Evolutionary conservation across 139 green algal species (phyloP), one percentile per base, ranked within the genome.

Genomic region (Micractinium conductrix): DNA sequence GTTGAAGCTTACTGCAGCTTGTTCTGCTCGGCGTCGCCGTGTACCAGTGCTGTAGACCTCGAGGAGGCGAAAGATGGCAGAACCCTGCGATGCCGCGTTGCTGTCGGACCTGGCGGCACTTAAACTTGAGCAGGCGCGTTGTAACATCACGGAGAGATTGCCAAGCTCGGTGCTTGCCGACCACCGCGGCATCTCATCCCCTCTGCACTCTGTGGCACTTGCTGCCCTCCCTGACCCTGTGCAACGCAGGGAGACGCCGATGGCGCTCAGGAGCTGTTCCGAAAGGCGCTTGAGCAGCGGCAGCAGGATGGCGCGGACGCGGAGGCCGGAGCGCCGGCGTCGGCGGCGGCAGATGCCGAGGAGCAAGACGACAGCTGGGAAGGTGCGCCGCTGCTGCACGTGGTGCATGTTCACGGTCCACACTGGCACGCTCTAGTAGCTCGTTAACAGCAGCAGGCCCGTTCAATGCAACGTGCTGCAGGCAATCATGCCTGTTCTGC

Each of bases 331-430:
- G 38, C 7, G 28, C 12, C 28, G 2, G 76, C 38, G 28, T 19
- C 74, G 50, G 44, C 33, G 33, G 24, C 38, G 42, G 58, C 24
- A 19, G 55, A 45, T 0, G 76, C 42, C n/a, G n/a, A n/a, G n/a
- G n/a, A n/a, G n/a, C n/a, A n/a, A n/a, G 76, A 71, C 10, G 76
- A 82, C 76, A 53, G 43, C 58, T 82, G 76, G 76, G 76, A 82
- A 55, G 76, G 76, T 82, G 55, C 33, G 74, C 12, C 33, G 17
- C 60, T 68, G 60, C 2, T 33, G 17, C 60, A n/a, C n/a, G n/a
- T n/a, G n/a, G n/a, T n/a, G n/a, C n/a, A n/a, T n/a, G n/a, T n/a
- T n/a, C n/a, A n/a, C n/a, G n/a, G n/a, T n/a, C n/a, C n/a, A n/a
- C n/a, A n/a, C n/a, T n/a, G n/a, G n/a, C n/a, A n/a, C n/a, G n/a